Percentiles rank a stretch among this genome's conserved stretches.
Evolutionary conservation across 345 rosid genomes (phyloP).

Genomic region (Citrus australasica): DNA sequence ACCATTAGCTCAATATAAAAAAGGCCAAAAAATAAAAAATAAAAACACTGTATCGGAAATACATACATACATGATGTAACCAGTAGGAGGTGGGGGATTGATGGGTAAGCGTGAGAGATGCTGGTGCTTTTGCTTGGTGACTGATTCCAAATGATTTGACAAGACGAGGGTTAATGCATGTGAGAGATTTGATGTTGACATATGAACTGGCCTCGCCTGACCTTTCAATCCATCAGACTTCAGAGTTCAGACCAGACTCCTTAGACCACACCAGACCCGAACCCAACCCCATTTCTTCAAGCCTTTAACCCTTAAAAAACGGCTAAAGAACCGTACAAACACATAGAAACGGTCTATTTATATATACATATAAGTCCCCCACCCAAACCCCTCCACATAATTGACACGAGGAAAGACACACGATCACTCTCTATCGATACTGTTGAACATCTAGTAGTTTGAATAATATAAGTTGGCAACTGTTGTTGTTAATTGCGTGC

Average conservation of each 20-base stretch:
- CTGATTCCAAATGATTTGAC: constrained; percentile 44
- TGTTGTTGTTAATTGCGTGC: constrained; percentile 5
- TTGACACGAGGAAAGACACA: constrained; percentile 21
- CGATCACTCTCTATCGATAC: constrained; percentile 7
- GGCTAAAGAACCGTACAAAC: constrained; percentile 22
- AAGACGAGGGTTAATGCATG: constrained; percentile 40
- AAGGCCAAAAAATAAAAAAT: too few relatives aligned
- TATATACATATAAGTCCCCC: not conserved
- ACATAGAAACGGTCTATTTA: constrained; percentile 10
- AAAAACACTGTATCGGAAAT: too few relatives aligned
- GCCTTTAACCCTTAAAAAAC: constrained; percentile 15
- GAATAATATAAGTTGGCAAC: not conserved
- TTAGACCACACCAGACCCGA: not conserved
- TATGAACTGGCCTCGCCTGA: constrained; percentile 46
- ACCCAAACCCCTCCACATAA: not conserved
- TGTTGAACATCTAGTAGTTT: not conserved
- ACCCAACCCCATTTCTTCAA: not conserved
- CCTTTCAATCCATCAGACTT: constrained; percentile 21
- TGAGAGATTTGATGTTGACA: constrained; percentile 39
- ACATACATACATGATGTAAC: too few relatives aligned
- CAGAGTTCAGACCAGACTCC: not conserved
- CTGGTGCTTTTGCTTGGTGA: not conserved
- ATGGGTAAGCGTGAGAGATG: too few relatives aligned
- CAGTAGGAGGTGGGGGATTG: too few relatives aligned
- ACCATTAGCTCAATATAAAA: too few relatives aligned